Percentiles rank a stretch among this genome's conserved stretches.
Evolutionary conservation across 2,329 filamentous ascomycete genomes (phyloP).

Genomic region (Xylaria sp.): DNA sequence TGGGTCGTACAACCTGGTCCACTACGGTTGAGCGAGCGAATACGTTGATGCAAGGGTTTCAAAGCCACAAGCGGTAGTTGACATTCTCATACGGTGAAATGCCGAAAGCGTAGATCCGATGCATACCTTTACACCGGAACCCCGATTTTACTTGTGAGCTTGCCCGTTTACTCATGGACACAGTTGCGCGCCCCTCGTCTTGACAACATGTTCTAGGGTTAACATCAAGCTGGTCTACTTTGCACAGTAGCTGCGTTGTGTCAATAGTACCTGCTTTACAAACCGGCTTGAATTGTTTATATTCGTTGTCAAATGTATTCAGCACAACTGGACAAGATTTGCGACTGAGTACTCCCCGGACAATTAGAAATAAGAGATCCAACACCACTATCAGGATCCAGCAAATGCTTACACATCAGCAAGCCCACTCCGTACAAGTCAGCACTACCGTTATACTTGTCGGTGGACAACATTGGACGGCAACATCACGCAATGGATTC

Average conservation of each 20-base stretch:
- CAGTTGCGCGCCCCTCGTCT: not conserved
- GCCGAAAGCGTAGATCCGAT: conserved; percentile 30
- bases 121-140: not conserved
- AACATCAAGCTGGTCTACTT: not conserved
- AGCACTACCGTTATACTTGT: conserved; percentile 7
- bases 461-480: not conserved
- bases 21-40: not conserved
- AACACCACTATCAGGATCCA: conserved; percentile 4
- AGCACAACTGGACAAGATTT: not conserved
- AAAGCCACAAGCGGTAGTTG: conserved; percentile 21
- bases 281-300: not conserved
- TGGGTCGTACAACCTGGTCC: not conserved
- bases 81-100: conserved; percentile 11
- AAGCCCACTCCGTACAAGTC: not conserved
- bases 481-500: not conserved
- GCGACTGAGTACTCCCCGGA: not conserved
- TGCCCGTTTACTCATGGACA: not conserved
- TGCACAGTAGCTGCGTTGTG: not conserved
- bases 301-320: not conserved
- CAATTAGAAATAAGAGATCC: conserved; percentile 20
- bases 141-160: not conserved
- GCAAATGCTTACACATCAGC: conserved; percentile 18
- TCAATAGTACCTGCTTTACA: too few relatives aligned
- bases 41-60: conserved; percentile 4
- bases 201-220: not conserved